A percentile compares a stretch with the other conserved stretches of the same genome.
phyloP scores from a whole-genome alignment of 495 filamentous ascomycete genomes.

The Astrothelium subdiscretum region DNA sequence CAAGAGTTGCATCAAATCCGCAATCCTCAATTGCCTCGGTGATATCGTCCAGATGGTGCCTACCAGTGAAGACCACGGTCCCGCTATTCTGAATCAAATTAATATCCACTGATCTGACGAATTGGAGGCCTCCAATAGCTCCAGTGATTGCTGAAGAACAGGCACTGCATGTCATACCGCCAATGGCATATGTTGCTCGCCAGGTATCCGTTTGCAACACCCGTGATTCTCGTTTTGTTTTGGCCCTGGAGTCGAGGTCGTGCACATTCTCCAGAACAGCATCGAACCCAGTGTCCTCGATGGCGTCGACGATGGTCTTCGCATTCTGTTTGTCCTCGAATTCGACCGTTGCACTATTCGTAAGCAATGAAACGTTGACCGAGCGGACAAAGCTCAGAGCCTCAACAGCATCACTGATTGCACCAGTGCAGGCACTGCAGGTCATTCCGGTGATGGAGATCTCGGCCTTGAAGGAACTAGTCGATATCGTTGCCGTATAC shows the following conservation, averaged over 20 bases:
- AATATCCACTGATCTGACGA: conserved; percentile 51
- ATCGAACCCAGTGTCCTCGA: conserved; percentile 48
- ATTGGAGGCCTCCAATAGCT: conserved; percentile 50
- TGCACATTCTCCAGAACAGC: conserved; percentile 37
- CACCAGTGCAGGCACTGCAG: conserved; percentile 50
- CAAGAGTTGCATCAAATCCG: conserved; percentile 63
- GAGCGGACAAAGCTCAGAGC: conserved; percentile 41
- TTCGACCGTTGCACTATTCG: conserved; percentile 42
- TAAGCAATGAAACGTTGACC: conserved; percentile 47
- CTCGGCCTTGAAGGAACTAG: not conserved
- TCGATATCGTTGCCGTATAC: not conserved
- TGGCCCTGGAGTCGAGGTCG: conserved; percentile 9
- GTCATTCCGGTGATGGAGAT: conserved; percentile 53
- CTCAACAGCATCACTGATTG: conserved; percentile 40
- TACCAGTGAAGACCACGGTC: conserved; percentile 23
- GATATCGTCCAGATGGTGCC: conserved; percentile 45
- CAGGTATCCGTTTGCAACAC: conserved; percentile 9
- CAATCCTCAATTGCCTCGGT: conserved; percentile 64
- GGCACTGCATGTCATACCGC: conserved; percentile 74
- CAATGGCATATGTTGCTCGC: conserved; percentile 54
- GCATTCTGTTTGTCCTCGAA: conserved; percentile 36
- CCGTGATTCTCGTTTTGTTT: not conserved
- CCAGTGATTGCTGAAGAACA: conserved; percentile 57
- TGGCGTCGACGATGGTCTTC: conserved; percentile 34
- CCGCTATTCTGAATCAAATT: conserved; percentile 59